These are phyloP conservation scores for Tripidium arundinaceum DNA, from an alignment of 202 grass and related monocot genomes.

Conservation along the genomic window DNA sequence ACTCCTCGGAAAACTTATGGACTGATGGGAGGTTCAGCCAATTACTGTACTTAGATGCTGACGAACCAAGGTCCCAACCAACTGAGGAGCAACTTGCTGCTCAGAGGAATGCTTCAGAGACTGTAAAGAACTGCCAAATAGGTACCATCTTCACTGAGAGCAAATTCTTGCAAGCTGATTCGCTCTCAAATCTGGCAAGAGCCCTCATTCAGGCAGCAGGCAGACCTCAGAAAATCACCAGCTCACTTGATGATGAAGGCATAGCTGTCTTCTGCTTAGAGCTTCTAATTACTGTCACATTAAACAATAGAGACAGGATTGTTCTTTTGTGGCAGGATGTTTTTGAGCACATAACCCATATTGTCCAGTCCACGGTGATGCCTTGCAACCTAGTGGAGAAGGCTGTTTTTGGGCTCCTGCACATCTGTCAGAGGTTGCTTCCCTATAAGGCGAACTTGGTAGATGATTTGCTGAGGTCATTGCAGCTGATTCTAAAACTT, in stretches of 20 bases:
- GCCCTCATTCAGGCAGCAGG: conserved; percentile 77
- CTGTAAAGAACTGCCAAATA: too few relatives aligned
- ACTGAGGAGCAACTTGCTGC: too few relatives aligned
- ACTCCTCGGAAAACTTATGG: too few relatives aligned
- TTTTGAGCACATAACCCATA: conserved; percentile 91
- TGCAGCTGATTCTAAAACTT: too few relatives aligned
- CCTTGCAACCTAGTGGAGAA: conserved; percentile 97
- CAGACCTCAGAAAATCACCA: conserved; percentile 76
- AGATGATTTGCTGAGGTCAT: conserved; percentile 84
- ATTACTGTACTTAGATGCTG: too few relatives aligned
- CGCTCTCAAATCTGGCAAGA: conserved; percentile 65
- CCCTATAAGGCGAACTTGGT: conserved; percentile 94
- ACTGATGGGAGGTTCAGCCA: too few relatives aligned
- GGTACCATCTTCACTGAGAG: too few relatives aligned
- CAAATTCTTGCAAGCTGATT: conserved; percentile 95
- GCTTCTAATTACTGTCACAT: conserved; percentile 83
- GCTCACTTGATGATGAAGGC: conserved; percentile 76
- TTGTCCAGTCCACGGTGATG: conserved; percentile 93
- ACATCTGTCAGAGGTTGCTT: conserved; percentile 92
- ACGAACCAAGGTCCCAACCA: too few relatives aligned
- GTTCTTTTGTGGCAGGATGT: conserved; percentile 88
- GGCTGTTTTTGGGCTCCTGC: conserved; percentile 87
- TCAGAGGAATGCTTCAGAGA: too few relatives aligned
- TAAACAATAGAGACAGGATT: conserved; percentile 99
- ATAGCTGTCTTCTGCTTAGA: conserved; percentile 90